Base-by-base conservation (phyloP, 2,329 filamentous ascomycete species). In the Pyricularia sp. region DNA sequence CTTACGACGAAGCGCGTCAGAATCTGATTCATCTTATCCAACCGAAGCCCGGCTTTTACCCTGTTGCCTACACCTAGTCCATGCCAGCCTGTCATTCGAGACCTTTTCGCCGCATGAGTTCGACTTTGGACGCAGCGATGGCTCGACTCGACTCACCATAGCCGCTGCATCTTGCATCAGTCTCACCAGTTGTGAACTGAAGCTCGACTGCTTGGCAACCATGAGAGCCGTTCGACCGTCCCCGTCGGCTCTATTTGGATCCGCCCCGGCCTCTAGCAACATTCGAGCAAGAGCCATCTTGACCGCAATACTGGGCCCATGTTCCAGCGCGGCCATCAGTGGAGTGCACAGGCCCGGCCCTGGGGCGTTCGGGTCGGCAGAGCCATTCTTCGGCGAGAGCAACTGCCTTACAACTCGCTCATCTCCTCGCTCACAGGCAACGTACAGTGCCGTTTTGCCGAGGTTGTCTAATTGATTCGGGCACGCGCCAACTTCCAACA, bases 401-500 rank as follows among this genome's bases (percentile, higher is more conserved):
- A 57, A 19, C 22, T 44, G 28, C 8, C 64, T 35, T 2, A 49
- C 64, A 40, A 65, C 55, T 26, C 5, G 12, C 16, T 61, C 60
- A 28, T 65, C 64, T 4, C 64, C 64, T 13, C 60, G 31, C 44
- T 65, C 60, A 22, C 64, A 65, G 13, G 64, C 40, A 44, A 65
- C 33, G 59, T 62, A 65, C 16, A 65, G 64, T 24, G 64, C 57
- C 26, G 64, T 62, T 57, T 65, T 65, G 12, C 60, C 64, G 16
- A 55, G 40, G 30, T 53, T 53, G 12, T 65, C 64, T 3, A 19
- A 4, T 55, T 71, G 67, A 53, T 67, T 49, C 26, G 63, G 66
- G 66, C 71, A 71, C 19, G 70, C 70, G 4, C 70, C 72, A 64
- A 68, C 66, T 65, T 70, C 71, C 63, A 69, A 67, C 33, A 72